These are phyloP conservation scores for Neurospora tetraspora DNA, from an alignment of 495 filamentous ascomycete genomes.

Conservation along the genomic window DNA sequence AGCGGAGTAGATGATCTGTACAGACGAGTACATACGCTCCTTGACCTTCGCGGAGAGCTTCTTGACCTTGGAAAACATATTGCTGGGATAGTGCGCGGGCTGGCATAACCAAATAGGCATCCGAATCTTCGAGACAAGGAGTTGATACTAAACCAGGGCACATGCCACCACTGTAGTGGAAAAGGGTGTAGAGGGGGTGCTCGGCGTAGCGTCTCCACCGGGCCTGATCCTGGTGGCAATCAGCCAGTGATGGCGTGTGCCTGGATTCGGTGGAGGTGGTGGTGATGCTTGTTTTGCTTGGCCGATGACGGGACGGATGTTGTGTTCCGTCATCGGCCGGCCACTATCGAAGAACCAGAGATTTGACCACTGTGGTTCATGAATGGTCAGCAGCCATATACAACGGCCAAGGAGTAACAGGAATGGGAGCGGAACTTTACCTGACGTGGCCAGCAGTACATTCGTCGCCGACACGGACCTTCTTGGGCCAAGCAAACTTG, in stretches of 20 bases:
- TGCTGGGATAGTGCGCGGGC: no score
- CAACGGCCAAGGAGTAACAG: background rate
- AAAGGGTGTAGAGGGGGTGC: constrained; percentile 75
- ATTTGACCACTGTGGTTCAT: background rate
- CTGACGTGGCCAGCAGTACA: background rate
- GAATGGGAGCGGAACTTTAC: background rate
- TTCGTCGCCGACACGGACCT: background rate
- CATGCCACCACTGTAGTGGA: constrained; percentile 60
- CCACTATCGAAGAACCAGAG: background rate
- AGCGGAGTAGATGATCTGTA: no score
- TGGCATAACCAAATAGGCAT: no score
- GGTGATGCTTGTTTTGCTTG: background rate
- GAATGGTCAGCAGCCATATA: background rate
- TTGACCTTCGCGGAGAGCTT: background rate
- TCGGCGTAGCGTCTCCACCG: constrained; percentile 72
- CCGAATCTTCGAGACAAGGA: no score
- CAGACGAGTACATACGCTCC: background rate
- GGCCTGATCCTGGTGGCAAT: no score
- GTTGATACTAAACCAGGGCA: no score
- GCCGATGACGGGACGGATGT: background rate
- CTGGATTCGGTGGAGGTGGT: background rate
- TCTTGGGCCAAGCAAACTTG: background rate
- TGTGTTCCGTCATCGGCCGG: background rate
- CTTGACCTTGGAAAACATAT: background rate
- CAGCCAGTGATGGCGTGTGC: constrained; percentile 19